These are phyloP conservation scores for Fusarium beomiforme DNA, from an alignment of 2,329 filamentous ascomycete species.

Conservation along the genomic window DNA sequence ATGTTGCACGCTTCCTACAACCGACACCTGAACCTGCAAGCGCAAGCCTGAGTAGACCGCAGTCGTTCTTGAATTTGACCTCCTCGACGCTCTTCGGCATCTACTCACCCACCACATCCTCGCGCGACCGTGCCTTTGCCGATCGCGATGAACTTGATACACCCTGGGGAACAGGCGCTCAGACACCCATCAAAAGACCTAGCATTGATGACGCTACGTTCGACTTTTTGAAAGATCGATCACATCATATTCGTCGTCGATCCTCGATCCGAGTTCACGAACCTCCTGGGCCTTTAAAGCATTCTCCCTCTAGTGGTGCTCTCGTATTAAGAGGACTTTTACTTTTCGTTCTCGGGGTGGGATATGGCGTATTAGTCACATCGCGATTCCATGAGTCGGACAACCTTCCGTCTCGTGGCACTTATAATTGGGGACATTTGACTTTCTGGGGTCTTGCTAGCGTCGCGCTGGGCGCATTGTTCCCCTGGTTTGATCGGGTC, in stretches of 20 bases:
- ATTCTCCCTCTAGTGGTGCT: slow-evolving; percentile 53
- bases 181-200: slow-evolving; percentile 67
- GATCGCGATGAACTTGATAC: slow-evolving; percentile 68
- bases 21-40: slow-evolving; percentile 50
- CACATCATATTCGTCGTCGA: slow-evolving; percentile 48
- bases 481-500: slow-evolving; percentile 85
- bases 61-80: slow-evolving; percentile 86
- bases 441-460: slow-evolving; percentile 84
- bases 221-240: slow-evolving; percentile 55
- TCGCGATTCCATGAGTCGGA: slow-evolving; percentile 75
- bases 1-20: slow-evolving; percentile 50
- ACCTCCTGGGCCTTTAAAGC: slow-evolving; percentile 41
- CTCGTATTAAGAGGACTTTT: slow-evolving; percentile 67
- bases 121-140: slow-evolving; percentile 55
- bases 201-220: slow-evolving; percentile 57
- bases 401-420: slow-evolving; percentile 69
- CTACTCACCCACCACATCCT: slow-evolving; percentile 75
- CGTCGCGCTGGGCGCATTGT: slow-evolving; percentile 77
- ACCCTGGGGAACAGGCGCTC: slow-evolving; percentile 81
- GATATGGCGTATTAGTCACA: slow-evolving; percentile 82
- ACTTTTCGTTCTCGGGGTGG: slow-evolving; percentile 81
- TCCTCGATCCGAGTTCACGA: slow-evolving; percentile 48
- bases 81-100: slow-evolving; percentile 92
- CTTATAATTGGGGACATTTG: slow-evolving; percentile 73
- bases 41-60: slow-evolving; percentile 69